Evolutionary conservation across 768 basidiomycete genomes (phyloP).

Genomic region (Candolleomyces eurysporus): DNA sequence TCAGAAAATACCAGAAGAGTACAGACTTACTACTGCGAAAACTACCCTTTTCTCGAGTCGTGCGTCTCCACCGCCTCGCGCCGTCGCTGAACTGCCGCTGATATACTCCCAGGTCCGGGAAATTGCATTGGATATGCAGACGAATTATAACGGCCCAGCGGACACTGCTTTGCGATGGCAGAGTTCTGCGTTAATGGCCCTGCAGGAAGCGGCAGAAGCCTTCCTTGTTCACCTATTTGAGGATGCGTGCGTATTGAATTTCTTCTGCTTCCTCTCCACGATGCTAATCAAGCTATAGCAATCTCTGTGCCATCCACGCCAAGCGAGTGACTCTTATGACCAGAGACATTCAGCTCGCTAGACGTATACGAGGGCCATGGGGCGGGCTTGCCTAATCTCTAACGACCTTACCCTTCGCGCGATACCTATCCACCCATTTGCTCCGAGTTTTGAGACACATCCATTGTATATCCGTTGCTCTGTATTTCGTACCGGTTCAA

Average conservation of each 20-base stretch:
- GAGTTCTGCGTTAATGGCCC: slow-evolving; percentile 85
- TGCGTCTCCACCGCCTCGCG: slow-evolving; percentile 37
- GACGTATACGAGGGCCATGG: slow-evolving; percentile 92
- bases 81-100: background rate
- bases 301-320: slow-evolving; percentile 95
- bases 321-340: slow-evolving; percentile 99
- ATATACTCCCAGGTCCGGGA: slow-evolving; percentile 74
- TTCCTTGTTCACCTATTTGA: slow-evolving; percentile 96
- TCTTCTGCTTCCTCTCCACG: slow-evolving; percentile 6
- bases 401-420: background rate
- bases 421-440: background rate
- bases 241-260: slow-evolving; percentile 77
- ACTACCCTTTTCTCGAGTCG: slow-evolving; percentile 89
- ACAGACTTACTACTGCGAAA: slow-evolving; percentile 87
- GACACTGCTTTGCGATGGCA: slow-evolving; percentile 85
- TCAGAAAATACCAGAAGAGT: slow-evolving; percentile 91
- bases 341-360: slow-evolving; percentile 92
- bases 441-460: background rate
- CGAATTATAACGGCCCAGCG: slow-evolving; percentile 63
- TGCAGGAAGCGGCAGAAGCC: slow-evolving; percentile 97
- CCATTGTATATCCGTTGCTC: slow-evolving; percentile 11
- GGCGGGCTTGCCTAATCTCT: slow-evolving; percentile 57
- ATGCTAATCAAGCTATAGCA: slow-evolving; percentile 43
- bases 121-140: slow-evolving; percentile 88
- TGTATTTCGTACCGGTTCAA: slow-evolving; percentile 7